phyloP scores from a whole-genome alignment of 306 rosid species.

The Carpinus fangiana region DNA sequence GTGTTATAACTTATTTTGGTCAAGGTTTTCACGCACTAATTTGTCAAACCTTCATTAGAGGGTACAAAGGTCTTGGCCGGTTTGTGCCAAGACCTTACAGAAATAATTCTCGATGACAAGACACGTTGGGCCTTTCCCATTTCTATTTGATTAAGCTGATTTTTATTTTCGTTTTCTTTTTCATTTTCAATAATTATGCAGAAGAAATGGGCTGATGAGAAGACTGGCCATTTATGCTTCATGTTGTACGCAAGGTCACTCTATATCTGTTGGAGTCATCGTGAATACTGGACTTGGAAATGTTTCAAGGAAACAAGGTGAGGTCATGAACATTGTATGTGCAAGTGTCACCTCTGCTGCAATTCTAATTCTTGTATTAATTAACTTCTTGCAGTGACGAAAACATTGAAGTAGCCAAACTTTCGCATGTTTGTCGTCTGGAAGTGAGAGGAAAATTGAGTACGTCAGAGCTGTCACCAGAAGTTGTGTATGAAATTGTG shows the following conservation, averaged over 20 bases:
- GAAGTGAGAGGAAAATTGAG: conserved; percentile 20
- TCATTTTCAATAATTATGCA: not conserved
- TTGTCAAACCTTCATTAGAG: no score
- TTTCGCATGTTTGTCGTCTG: not conserved
- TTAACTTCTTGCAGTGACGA: no score
- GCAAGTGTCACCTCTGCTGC: not conserved
- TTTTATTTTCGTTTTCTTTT: not conserved
- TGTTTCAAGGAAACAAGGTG: conserved; percentile 24
- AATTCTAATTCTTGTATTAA: not conserved
- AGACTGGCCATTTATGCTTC: not conserved
- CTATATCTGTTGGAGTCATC: not conserved
- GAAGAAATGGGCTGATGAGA: conserved; percentile 25
- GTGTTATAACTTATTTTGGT: no score
- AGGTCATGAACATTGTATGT: not conserved
- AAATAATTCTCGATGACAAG: no score
- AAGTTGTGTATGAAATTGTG: conserved; percentile 20
- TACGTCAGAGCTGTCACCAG: conserved; percentile 18
- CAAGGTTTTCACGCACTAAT: no score
- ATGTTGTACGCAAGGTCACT: conserved; percentile 20
- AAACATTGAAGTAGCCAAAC: conserved; percentile 24
- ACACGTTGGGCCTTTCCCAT: not conserved
- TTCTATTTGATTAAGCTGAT: not conserved
- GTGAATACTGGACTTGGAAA: conserved; percentile 13
- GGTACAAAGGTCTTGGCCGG: no score
- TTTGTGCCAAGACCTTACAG: no score